A percentile compares a stretch with the other conserved stretches of the same genome.
Evolutionary conservation across 371 early-diverging fungal species (phyloP).

Genomic region (Mortierella sp.): DNA sequence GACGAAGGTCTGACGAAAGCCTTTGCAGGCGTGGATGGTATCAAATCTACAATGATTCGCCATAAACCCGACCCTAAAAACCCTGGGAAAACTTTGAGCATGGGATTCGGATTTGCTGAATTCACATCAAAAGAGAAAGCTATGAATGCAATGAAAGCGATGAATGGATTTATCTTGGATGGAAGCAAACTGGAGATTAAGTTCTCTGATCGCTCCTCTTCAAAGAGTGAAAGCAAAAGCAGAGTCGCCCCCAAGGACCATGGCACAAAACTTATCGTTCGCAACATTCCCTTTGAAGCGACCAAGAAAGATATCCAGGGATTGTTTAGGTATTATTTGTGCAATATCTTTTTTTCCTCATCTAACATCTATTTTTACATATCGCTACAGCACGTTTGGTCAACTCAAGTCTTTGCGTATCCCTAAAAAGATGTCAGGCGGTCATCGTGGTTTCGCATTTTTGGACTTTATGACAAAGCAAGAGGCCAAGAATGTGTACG

Average conservation of each 20-base stretch:
- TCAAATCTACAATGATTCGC: constrained; percentile 83
- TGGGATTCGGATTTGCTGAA: constrained; percentile 99
- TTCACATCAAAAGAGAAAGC: constrained; percentile 85
- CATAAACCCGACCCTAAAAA: constrained; percentile 87
- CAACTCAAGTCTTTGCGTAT: constrained; percentile 95
- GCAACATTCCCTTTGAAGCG: constrained; percentile 99
- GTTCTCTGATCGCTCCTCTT: constrained; percentile 76
- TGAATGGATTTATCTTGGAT: constrained; percentile 88
- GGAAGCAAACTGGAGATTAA: constrained; percentile 90
- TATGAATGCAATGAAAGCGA: constrained; percentile 81
- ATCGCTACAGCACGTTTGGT: constrained; percentile 81
- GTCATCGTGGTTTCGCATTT: constrained; percentile 99
- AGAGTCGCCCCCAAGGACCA: constrained; percentile 62
- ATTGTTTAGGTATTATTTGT: constrained; percentile 78
- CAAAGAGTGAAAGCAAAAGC: constrained; percentile 60
- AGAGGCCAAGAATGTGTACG: constrained; percentile 93
- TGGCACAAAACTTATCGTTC: constrained; percentile 92
- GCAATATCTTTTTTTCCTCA: constrained; percentile 3
- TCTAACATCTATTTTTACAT: background rate
- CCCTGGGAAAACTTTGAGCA: constrained; percentile 78
- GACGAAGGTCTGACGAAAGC: constrained; percentile 78
- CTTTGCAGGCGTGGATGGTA: constrained; percentile 78
- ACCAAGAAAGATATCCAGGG: constrained; percentile 94
- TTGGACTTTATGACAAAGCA: constrained; percentile 95
- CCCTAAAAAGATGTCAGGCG: constrained; percentile 95